phyloP scores from a whole-genome alignment of 352 stramenopile genomes.

The Pythium brachiatum region DNA sequence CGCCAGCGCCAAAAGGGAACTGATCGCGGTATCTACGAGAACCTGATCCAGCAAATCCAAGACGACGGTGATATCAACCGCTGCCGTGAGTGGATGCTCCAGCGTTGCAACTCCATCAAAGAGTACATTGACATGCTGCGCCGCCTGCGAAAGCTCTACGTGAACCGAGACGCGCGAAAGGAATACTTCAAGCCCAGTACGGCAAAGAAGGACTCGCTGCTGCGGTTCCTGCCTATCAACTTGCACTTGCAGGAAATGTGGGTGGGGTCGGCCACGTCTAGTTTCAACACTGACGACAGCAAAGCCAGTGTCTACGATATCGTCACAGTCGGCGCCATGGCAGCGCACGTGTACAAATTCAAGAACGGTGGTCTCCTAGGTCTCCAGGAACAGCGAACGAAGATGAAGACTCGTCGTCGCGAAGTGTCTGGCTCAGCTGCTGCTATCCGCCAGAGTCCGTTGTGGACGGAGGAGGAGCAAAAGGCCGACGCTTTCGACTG shows the following conservation, averaged over 20 bases:
- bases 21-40: conserved; percentile 84
- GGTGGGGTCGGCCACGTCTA: conserved; percentile 48
- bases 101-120: conserved; percentile 57
- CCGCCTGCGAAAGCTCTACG: conserved; percentile 59
- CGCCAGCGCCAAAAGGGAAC: conserved; percentile 73
- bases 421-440: conserved; percentile 43
- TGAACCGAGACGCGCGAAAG: conserved; percentile 66
- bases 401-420: conserved; percentile 61
- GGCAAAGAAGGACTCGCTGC: conserved; percentile 77
- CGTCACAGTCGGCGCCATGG: conserved; percentile 85
- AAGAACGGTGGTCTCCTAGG: conserved; percentile 82
- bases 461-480: conserved; percentile 83
- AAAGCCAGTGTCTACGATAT: conserved; percentile 74
- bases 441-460: conserved; percentile 56
- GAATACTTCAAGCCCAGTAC: conserved; percentile 87
- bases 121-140: conserved; percentile 73
- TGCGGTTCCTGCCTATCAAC: conserved; percentile 85
- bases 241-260: conserved; percentile 87
- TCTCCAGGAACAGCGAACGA: conserved; percentile 66
- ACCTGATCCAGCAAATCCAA: conserved; percentile 87
- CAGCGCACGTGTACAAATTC: conserved; percentile 86
- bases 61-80: conserved; percentile 80
- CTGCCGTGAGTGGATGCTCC: conserved; percentile 83
- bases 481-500: conserved; percentile 77
- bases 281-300: conserved; percentile 24